A percentile compares a stretch with the other conserved stretches of the same genome.
These are phyloP conservation scores for Aspergillus funiculosus DNA, from an alignment of 495 filamentous ascomycete genomes.

Conservation along the genomic window DNA sequence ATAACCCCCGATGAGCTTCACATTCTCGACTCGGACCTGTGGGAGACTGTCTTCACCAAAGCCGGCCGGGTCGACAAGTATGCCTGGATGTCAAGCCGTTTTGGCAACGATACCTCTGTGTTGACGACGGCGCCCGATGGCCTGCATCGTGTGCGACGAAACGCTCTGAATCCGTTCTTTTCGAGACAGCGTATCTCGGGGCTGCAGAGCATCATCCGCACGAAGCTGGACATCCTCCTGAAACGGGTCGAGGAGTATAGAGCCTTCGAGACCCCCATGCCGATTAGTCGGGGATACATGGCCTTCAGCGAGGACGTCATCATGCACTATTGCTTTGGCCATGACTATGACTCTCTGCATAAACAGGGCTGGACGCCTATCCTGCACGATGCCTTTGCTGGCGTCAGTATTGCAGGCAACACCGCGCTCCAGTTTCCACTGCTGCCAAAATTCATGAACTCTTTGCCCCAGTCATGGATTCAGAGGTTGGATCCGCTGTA, in stretches of 20 bases:
- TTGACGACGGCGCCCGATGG: neutral
- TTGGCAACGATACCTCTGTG: conserved; percentile 6
- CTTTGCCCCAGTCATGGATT: neutral
- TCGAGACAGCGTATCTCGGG: neutral
- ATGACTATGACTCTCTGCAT: neutral
- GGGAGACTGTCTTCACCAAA: conserved; percentile 8
- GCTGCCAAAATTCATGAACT: conserved; percentile 2
- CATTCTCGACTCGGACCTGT: conserved; percentile 1
- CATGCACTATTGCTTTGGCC: conserved; percentile 7
- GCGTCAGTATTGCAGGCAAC: neutral
- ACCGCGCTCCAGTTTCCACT: conserved; percentile 1
- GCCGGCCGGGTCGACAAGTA: conserved; percentile 7
- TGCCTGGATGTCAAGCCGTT: conserved; percentile 2
- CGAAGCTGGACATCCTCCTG: conserved; percentile 1
- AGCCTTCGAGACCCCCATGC: neutral
- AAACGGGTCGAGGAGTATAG: neutral
- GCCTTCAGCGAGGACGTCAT: conserved; percentile 6
- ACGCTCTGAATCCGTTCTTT: conserved; percentile 3
- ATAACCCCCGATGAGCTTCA: conserved; percentile 5
- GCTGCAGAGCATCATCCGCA: conserved; percentile 1
- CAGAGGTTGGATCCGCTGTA: conserved; percentile 2
- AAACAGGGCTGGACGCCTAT: neutral
- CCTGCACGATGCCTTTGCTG: neutral
- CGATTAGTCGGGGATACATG: neutral
- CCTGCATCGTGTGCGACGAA: neutral